These are phyloP conservation scores for Penicillium cataractarum DNA, from an alignment of 495 filamentous ascomycete species.

Conservation along the genomic window DNA sequence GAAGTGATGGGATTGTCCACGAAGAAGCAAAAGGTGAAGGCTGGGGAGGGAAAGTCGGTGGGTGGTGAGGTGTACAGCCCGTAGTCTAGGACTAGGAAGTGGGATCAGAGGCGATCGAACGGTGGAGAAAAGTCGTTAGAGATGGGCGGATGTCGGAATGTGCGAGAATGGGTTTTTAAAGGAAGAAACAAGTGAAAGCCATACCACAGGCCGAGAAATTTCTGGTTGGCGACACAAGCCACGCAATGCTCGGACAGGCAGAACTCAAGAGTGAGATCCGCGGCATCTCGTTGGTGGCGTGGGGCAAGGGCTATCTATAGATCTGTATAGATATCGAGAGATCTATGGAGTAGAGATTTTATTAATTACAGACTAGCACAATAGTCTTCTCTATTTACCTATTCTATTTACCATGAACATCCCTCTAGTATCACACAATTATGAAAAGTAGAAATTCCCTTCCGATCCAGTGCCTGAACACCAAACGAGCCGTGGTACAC, in stretches of 20 bases:
- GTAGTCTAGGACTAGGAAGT: slow-evolving; percentile 9
- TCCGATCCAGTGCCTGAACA: background rate
- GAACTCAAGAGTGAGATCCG: slow-evolving; percentile 4
- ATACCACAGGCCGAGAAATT: slow-evolving; percentile 18
- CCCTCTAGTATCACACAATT: background rate
- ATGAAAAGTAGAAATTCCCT: background rate
- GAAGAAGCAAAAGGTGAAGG: background rate
- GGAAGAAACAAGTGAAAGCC: background rate
- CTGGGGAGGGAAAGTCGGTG: background rate
- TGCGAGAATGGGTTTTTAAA: too few species aligned
- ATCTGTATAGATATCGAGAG: background rate
- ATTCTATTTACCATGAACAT: background rate
- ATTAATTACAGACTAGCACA: background rate
- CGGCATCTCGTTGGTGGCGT: background rate
- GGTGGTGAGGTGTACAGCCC: background rate
- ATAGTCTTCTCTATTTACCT: background rate
- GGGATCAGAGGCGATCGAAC: slow-evolving; percentile 5
- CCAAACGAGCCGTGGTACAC: slow-evolving; percentile 17
- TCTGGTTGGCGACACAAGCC: slow-evolving; percentile 37
- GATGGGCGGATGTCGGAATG: background rate
- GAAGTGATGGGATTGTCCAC: background rate
- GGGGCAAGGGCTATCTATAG: background rate
- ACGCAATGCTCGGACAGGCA: slow-evolving; percentile 31
- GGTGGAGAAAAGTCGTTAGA: slow-evolving; percentile 15
- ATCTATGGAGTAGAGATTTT: background rate